Base-by-base conservation (phyloP, 2,329 filamentous ascomycete species). In the Neonectria faginata region DNA sequence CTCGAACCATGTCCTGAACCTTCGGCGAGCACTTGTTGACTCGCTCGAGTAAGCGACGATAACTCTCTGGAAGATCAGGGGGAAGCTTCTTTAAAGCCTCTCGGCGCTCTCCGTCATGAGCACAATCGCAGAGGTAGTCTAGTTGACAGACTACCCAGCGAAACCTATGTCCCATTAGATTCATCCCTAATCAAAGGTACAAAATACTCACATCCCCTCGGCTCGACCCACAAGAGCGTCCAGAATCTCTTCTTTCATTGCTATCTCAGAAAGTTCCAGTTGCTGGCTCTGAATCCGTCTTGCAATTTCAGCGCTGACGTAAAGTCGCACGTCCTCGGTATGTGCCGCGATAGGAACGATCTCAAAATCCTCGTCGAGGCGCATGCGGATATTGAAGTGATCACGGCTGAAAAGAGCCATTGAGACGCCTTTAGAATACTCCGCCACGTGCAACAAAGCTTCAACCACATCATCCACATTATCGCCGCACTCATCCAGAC, bases 71-170 rank as follows among this genome's bases (percentile, higher is more conserved):
- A 0, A 70, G 18, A 0, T 44, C 45, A 14, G 66, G 53, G 0
- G 67, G 70, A 0, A 72, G 56, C 22, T 63, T 57, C 0, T 25
- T 64, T 0, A 70, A 47, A 0, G 69, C 69, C 7, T 70, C 57
- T 0, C 50, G 60, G 0, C 70, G 64, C 1, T 60, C 70, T 4
- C 31, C 25, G 2, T 72, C 67, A 0, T 47, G 52, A 0, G 51
- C 50, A 25, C 55, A 59, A 6, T 69, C 47, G 1, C 69, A 65
- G 6, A 72, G 60, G 9, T 72, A 62, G 52, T 72, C 67, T 0
- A 72, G 3, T 11, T 72, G 70, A 2, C 70, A 72, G 2, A 57
- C 60, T 12, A 70, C 69, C 69, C 70, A 72, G 3, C 67, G 65
- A 9, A 72, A 72, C 69, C 69, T 72, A 0, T 5, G 10, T 33